A percentile compares a stretch with the other conserved stretches of the same genome.
Conservation (phyloP, 257 asterid species). For the Linaria vulgaris region DNA sequence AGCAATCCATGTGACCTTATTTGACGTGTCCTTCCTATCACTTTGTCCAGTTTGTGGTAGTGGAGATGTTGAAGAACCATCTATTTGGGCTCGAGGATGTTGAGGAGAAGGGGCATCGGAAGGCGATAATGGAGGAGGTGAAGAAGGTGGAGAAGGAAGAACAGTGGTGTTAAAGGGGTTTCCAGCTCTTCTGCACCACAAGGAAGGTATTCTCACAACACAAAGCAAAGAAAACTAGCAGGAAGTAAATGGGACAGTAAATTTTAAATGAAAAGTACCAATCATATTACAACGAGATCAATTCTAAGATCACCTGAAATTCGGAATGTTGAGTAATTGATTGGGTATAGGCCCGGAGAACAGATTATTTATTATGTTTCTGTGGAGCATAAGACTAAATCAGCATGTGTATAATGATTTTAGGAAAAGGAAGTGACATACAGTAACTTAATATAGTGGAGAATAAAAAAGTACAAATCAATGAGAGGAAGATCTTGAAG, state of each 20-base stretch:
- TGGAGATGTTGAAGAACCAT: slow-evolving; percentile 41
- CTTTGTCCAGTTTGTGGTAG: slow-evolving; percentile 35
- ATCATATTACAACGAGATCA: slow-evolving; percentile 9
- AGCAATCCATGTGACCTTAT: slow-evolving; percentile 44
- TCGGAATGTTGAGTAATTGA: slow-evolving; percentile 57
- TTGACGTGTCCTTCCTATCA: slow-evolving; percentile 35
- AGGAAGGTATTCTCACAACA: slow-evolving; percentile 14
- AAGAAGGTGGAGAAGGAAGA: slow-evolving; percentile 67
- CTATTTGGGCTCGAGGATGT: slow-evolving; percentile 30
- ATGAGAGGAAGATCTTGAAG: slow-evolving; percentile 71
- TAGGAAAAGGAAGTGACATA: slow-evolving; percentile 13
- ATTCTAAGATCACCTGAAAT: slow-evolving; percentile 61
- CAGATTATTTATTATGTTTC: slow-evolving; percentile 80
- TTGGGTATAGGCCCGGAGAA: slow-evolving; percentile 93
- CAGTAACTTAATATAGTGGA: neutral
- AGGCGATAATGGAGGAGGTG: slow-evolving; percentile 55
- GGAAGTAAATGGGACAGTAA: neutral
- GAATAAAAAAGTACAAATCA: slow-evolving; percentile 59
- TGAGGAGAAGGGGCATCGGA: slow-evolving; percentile 51
- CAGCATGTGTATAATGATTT: slow-evolving; percentile 15
- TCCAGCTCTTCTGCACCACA: slow-evolving; percentile 62
- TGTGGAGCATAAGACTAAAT: slow-evolving; percentile 29
- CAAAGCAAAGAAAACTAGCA: neutral
- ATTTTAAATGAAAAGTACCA: neutral
- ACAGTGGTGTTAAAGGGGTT: slow-evolving; percentile 88